A percentile compares a stretch with the other conserved stretches of the same genome.
Conservation (phyloP, 2,329 filamentous ascomycete genomes). For the Beauveria caledonica region DNA sequence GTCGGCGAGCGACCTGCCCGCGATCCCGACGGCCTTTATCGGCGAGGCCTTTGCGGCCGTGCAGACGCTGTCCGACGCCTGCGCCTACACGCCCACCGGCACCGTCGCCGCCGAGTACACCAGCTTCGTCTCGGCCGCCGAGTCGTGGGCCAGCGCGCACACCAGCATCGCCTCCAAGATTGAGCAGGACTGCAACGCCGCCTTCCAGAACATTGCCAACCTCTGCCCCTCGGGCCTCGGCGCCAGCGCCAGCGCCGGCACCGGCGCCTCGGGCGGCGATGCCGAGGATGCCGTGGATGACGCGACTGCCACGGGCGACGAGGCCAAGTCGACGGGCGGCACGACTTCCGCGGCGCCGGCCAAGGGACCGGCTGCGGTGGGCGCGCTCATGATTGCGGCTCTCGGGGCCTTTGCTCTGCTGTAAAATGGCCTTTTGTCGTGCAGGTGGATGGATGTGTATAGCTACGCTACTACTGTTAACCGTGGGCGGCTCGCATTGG, state of each 20-base stretch:
- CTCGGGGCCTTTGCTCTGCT: background rate
- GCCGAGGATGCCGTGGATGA: constrained; percentile 20
- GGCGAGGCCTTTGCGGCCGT: constrained; percentile 14
- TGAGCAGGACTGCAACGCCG: constrained; percentile 20
- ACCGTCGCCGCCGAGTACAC: constrained; percentile 24
- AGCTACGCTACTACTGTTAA: background rate
- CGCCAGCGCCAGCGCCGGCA: background rate
- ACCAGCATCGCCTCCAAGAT: constrained; percentile 19
- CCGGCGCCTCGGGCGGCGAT: background rate
- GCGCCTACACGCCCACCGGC: constrained; percentile 23
- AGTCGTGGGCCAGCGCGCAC: constrained; percentile 24
- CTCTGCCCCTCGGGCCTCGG: background rate
- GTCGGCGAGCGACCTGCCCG: constrained; percentile 19
- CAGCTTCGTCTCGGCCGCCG: constrained; percentile 23
- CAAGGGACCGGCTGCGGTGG: background rate
- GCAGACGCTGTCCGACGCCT: constrained; percentile 22
- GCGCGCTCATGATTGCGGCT: background rate
- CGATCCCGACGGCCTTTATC: constrained; percentile 23
- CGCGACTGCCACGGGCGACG: constrained; percentile 20
- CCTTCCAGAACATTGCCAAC: background rate
- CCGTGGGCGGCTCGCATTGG: background rate
- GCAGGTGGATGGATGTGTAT: background rate
- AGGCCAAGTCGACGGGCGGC: background rate
- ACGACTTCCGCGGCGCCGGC: background rate
- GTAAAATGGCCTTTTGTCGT: background rate